These are phyloP conservation scores for Westerdykella sp. DNA, from an alignment of 2,329 filamentous ascomycete genomes.

Conservation along the genomic window DNA sequence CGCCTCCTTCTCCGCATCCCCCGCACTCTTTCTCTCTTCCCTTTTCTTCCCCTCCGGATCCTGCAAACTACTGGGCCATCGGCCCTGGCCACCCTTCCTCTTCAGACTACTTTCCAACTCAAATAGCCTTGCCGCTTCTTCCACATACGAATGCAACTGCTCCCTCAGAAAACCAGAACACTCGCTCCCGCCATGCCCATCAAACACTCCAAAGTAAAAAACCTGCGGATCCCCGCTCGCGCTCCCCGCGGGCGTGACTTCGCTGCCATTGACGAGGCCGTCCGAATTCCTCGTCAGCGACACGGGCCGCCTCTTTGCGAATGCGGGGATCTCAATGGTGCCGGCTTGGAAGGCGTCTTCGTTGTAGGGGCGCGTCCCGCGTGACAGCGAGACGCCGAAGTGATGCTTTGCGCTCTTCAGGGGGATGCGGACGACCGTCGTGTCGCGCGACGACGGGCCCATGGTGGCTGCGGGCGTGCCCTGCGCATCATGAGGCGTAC, in stretches of 20 bases:
- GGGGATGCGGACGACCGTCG: constrained; percentile 92
- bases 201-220: constrained; percentile 96
- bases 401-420: constrained; percentile 92
- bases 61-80: constrained; percentile 23
- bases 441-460: constrained; percentile 52
- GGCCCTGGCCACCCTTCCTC: constrained; percentile 23
- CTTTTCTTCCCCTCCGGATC: constrained; percentile 15
- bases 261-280: constrained; percentile 36
- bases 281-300: constrained; percentile 44
- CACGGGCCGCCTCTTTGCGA: constrained; percentile 75
- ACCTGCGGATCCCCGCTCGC: constrained; percentile 86
- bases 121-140: constrained; percentile 71
- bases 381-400: constrained; percentile 72
- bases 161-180: constrained; percentile 84
- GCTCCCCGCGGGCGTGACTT: constrained; percentile 65
- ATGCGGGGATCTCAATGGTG: constrained; percentile 86
- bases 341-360: constrained; percentile 93
- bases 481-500: constrained; percentile 63
- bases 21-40: constrained; percentile 2
- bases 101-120: constrained; percentile 70
- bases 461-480: constrained; percentile 31
- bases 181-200: constrained; percentile 86
- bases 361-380: constrained; percentile 81
- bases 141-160: constrained; percentile 80
- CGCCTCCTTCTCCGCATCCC: constrained; percentile 34